Evolutionary conservation across 1,139 yeast genomes (phyloP), one percentile per base, ranked within the genome.

Genomic region (Kazachstania sp.): DNA sequence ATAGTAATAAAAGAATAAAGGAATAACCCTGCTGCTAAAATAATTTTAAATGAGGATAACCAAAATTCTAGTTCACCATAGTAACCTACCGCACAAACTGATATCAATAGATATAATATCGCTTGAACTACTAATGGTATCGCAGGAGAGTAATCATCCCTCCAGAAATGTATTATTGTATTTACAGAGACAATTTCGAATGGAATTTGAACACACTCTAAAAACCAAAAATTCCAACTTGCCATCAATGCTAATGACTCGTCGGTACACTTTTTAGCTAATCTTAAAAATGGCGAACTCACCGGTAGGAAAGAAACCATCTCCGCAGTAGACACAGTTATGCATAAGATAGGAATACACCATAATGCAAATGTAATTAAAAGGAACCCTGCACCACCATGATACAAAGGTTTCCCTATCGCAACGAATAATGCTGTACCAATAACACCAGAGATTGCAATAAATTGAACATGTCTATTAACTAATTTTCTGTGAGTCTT

Each of bases 1-100:
- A 86, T 86, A 13, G 88, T 80, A 51, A 86, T 61, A 52, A 86
- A 78, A 0, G 92, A 83, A 68, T 84, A 86, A 32, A 81, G 58
- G 54, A 86, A 77, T 41, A 86, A 72, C 0, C 94, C 95, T 41
- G 82, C 64, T 45, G 87, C 85, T 41, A 86, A 69, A 2, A 84
- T 54, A 42, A 86, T 78, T 64, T 86, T 86, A 45, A 85, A 83
- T 44, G 86, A 71, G 4, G 90, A 79, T 31, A 85, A 68, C 90
- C 90, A 84, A 61, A 85, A 86, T 65, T 86, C 95, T 44, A 77
- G 63, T 61, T 86, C 95, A 37, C 95, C 95, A 60, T 82, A 86
- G 47, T 74, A 70, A 49, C 73, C 72, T 37, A 86, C 95, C 0
- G 92, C 88, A 56, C 83, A 77, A 23, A 84, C 65, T 54, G 86